These are phyloP conservation scores for Sphagnurus paluster DNA, from an alignment of 1,284 basidiomycete species.

Conservation along the genomic window DNA sequence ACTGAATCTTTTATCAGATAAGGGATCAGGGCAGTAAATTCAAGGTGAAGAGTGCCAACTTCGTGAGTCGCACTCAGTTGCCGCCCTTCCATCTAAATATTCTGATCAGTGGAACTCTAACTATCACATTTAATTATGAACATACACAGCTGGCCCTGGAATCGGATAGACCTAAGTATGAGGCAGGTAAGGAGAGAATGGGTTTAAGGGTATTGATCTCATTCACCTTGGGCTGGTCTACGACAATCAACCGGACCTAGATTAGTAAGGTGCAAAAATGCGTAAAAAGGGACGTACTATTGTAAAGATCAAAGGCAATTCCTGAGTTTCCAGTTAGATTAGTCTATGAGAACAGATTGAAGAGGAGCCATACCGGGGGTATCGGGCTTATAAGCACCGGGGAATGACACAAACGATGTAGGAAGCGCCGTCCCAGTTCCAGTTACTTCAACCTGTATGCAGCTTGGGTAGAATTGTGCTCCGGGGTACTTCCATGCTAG, in stretches of 20 bases:
- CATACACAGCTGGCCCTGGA: conserved; percentile 44
- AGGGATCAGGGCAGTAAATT: too few relatives aligned
- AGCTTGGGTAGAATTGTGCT: conserved; percentile 46
- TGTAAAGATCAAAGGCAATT: conserved; percentile 41
- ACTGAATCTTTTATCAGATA: too few relatives aligned
- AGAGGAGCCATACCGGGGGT: conserved; percentile 36
- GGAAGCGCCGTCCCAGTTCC: conserved; percentile 49
- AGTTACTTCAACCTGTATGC: conserved; percentile 52
- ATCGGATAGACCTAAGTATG: conserved; percentile 35
- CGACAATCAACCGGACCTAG: conserved; percentile 24
- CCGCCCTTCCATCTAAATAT: too few relatives aligned
- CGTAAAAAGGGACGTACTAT: conserved; percentile 21
- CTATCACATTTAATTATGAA: too few relatives aligned
- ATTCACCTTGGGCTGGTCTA: conserved; percentile 18
- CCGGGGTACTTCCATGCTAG: conserved; percentile 34
- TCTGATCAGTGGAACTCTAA: too few relatives aligned
- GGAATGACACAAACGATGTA: conserved; percentile 52
- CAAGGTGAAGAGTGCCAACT: too few relatives aligned
- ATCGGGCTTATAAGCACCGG: conserved; percentile 46
- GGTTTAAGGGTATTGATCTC: too few relatives aligned
- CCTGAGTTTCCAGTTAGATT: conserved; percentile 15
- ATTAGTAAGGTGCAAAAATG: background rate
- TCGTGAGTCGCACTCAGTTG: too few relatives aligned
- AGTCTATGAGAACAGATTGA: background rate
- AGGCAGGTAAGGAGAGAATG: background rate